Evolutionary conservation across 75 land plant genomes (phyloP), one percentile per base, ranked within the genome.

Genomic region (Pinus tabuliformis): DNA sequence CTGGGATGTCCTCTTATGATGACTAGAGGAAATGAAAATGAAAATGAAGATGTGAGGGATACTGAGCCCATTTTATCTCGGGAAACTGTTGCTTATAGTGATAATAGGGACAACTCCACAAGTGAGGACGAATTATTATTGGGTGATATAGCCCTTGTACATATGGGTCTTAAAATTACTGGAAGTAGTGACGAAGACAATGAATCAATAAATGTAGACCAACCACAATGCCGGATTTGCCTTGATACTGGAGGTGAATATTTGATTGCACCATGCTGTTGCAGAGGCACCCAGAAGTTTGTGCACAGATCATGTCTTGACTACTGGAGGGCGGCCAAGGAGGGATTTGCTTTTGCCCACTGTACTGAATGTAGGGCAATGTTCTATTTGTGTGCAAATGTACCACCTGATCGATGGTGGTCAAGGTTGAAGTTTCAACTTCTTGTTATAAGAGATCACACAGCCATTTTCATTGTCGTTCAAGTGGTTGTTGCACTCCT

Each of bases 231-330:
- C n/a, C n/a, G n/a, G n/a, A n/a, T 73, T 77, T 95, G 98, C 86
- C 91, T 95, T 78, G 98, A 95, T 75, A 82, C 26, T 73, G 95
- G 82, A 87, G 98, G 98, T 91, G 93, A 93, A 57, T 93, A 93
- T 75, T 74, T 95, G 59, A 95, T 95, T 70, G 90, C 98, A 65
- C 98, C 98, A 14, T 95, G 98, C 77, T 78, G 83, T 62, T 95
- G 98, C 70, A 93, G 78, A 84, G 98, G 98, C 75, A 95, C 98
- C 36, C 98, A 95, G 71, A 95, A 95, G 79, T 95, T 81, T 76
- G 98, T 95, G 57, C 98, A 95, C 72, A 83, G 98, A 77, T 88
- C 96, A 39, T 95, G 98, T 87, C 93, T 95, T 73, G 98, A 95
- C 82, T 81, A 89, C 72, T 95, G 98, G 98, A 93, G 98, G 73